Conservation (phyloP, 1,284 basidiomycete species). For the Sporisorium scitamineum region DNA sequence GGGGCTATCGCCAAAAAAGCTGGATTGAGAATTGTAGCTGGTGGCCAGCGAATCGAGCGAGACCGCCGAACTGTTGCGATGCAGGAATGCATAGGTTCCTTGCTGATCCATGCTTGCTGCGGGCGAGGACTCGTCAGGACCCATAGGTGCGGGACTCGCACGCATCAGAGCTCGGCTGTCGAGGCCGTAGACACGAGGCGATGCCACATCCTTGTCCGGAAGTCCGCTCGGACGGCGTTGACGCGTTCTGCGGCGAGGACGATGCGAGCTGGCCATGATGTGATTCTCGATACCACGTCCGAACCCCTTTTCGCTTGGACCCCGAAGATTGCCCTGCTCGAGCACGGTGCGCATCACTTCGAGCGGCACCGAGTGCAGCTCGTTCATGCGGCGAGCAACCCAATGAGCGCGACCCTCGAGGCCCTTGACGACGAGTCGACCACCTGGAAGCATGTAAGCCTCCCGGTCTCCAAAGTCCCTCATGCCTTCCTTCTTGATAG, state of each 20-base stretch:
- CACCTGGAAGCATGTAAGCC: constrained; percentile 44
- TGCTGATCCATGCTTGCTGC: constrained; percentile 26
- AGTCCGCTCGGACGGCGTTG: constrained; percentile 24
- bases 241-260: constrained; percentile 48
- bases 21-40: constrained; percentile 63
- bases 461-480: constrained; percentile 60
- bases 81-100: constrained; percentile 26
- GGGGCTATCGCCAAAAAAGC: constrained; percentile 46
- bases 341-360: constrained; percentile 66
- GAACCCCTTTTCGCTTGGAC: constrained; percentile 60
- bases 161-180: constrained; percentile 40
- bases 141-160: constrained; percentile 55
- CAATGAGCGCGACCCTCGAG: constrained; percentile 63
- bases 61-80: constrained; percentile 60
- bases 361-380: constrained; percentile 68
- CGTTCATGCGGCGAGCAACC: constrained; percentile 67
- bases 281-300: constrained; percentile 67
- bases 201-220: constrained; percentile 23
- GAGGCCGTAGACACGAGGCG: constrained; percentile 26
- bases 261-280: constrained; percentile 65
- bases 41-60: constrained; percentile 68
- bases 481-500: constrained; percentile 63
- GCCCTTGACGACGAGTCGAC: constrained; percentile 49
- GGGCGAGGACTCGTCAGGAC: constrained; percentile 21
- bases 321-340: constrained; percentile 65